Conservation (phyloP, 495 filamentous ascomycete genomes). For the Tuber magnatum region DNA sequence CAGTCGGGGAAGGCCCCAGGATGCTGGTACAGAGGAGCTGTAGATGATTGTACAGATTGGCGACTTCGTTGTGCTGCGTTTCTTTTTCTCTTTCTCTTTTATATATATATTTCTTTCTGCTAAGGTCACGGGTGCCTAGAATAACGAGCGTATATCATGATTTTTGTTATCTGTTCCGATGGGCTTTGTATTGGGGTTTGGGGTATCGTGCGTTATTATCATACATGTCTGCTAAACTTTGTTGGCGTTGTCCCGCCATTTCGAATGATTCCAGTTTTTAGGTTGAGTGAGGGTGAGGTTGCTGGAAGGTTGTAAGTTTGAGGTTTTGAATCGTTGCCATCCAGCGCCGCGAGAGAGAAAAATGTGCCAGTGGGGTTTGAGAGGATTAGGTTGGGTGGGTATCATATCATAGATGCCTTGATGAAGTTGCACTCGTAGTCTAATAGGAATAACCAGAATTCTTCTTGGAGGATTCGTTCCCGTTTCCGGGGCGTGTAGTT, state of each 20-base stretch:
- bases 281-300: neutral
- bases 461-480: neutral
- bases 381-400: neutral
- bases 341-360: neutral
- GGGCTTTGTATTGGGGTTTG: neutral
- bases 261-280: neutral
- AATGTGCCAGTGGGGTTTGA: neutral
- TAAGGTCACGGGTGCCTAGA: neutral
- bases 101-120: neutral
- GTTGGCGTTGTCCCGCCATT: neutral
- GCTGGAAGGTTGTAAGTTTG: neutral
- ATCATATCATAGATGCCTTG: too few species aligned
- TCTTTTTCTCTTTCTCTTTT: neutral
- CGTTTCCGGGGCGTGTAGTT: neutral
- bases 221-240: neutral
- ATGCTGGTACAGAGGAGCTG: neutral
- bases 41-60: neutral
- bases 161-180: neutral
- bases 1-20: neutral
- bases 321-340: neutral
- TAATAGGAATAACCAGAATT: neutral
- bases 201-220: neutral
- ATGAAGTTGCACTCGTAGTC: neutral
- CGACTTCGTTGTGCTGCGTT: neutral
- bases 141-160: neutral